Conservation (phyloP, 116 monocot genomes). For the Phalaenopsis hybrid region DNA sequence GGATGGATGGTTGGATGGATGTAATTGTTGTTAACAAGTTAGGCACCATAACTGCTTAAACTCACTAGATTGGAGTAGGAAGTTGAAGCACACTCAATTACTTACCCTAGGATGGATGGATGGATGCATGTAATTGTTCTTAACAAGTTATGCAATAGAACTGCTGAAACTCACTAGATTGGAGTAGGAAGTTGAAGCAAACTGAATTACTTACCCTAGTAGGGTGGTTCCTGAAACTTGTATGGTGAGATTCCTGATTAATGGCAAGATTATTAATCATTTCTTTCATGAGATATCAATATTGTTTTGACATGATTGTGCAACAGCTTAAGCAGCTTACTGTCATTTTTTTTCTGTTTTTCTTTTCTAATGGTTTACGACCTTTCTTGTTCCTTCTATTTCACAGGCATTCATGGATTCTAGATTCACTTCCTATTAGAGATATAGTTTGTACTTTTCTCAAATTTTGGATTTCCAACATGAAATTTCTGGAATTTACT, state of each 20-base stretch:
- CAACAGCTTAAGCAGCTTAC: background rate
- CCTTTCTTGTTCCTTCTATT: background rate
- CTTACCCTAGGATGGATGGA: background rate
- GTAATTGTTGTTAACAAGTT: no score
- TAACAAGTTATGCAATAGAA: no score
- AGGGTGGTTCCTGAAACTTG: background rate
- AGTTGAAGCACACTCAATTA: background rate
- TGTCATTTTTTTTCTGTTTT: background rate
- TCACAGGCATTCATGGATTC: slow-evolving; percentile 3
- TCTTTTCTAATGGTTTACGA: background rate
- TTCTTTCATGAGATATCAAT: background rate
- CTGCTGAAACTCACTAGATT: no score
- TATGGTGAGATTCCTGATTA: background rate
- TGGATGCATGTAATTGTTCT: no score
- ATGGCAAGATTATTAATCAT: background rate
- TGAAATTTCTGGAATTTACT: slow-evolving; percentile 87
- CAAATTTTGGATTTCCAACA: slow-evolving; percentile 16
- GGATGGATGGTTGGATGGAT: no score
- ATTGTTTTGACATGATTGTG: background rate
- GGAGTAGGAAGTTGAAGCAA: background rate
- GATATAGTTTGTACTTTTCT: background rate
- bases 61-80: no score
- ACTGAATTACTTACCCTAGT: background rate
- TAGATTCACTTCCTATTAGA: background rate
- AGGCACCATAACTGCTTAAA: no score